A percentile compares a stretch with the other conserved stretches of the same genome.
phyloP scores from a whole-genome alignment of 2,329 filamentous ascomycete species.

The Zelopaecilomyces penicillatus region DNA sequence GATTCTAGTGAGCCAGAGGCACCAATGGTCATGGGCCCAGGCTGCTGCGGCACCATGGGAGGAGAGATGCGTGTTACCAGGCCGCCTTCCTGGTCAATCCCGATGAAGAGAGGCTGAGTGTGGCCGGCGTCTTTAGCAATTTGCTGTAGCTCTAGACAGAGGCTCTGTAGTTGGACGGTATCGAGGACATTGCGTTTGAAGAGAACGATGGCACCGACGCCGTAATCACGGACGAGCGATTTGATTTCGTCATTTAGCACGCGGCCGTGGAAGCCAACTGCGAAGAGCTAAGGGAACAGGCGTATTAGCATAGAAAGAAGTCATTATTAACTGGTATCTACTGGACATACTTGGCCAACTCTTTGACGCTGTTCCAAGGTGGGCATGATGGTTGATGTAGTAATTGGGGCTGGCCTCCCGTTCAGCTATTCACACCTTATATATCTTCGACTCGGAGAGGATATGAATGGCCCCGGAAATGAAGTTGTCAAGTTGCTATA shows the following conservation, averaged over 20 bases:
- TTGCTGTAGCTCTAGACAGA: slow-evolving; percentile 15
- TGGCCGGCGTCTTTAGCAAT: slow-evolving; percentile 17
- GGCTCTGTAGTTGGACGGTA: slow-evolving; percentile 13
- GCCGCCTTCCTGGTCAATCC: slow-evolving; percentile 20
- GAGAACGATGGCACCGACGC: slow-evolving; percentile 17
- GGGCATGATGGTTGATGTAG: slow-evolving; percentile 4
- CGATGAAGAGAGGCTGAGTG: slow-evolving; percentile 17
- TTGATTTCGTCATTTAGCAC: slow-evolving; percentile 14
- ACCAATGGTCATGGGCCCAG: slow-evolving; percentile 17
- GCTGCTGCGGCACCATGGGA: slow-evolving; percentile 16
- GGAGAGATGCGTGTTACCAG: slow-evolving; percentile 19
- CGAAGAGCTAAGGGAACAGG: slow-evolving; percentile 14
- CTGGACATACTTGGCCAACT: slow-evolving; percentile 4
- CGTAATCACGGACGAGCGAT: slow-evolving; percentile 17
- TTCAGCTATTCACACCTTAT: not conserved
- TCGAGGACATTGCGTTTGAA: slow-evolving; percentile 19
- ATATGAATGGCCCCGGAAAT: no score
- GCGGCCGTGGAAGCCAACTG: slow-evolving; percentile 17
- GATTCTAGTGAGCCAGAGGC: slow-evolving; percentile 13
- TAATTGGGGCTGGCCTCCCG: not conserved
- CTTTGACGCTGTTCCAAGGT: slow-evolving; percentile 10
- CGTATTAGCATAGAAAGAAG: not conserved
- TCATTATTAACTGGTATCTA: not conserved
- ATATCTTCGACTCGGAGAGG: no score
- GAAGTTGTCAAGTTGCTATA: no score